Conservation (phyloP, 2,329 filamentous ascomycete genomes). For the Neonectria ditissima region DNA sequence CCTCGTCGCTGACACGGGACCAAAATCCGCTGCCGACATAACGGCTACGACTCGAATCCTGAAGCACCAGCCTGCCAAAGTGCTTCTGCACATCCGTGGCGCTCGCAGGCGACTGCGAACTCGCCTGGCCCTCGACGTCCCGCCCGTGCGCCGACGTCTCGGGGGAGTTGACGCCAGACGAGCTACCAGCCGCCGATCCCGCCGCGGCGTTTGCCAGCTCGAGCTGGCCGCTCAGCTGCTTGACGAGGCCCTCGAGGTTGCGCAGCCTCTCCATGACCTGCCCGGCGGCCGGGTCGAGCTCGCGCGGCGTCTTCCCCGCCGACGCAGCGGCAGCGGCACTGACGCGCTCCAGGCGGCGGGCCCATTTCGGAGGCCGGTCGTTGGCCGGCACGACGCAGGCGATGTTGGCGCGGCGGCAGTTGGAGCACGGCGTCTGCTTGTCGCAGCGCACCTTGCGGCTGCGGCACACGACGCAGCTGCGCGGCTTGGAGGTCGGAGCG, state of each 20-base stretch:
- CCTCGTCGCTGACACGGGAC: slow-evolving; percentile 68
- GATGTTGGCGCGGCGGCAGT: slow-evolving; percentile 65
- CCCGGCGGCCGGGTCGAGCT: slow-evolving; percentile 43
- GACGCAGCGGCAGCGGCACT: slow-evolving; percentile 50
- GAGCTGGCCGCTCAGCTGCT: slow-evolving; percentile 60
- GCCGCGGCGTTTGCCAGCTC: slow-evolving; percentile 52
- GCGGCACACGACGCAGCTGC: slow-evolving; percentile 65
- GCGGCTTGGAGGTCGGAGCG: slow-evolving; percentile 47
- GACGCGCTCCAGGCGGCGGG: slow-evolving; percentile 61
- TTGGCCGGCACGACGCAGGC: slow-evolving; percentile 62
- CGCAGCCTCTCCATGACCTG: slow-evolving; percentile 63
- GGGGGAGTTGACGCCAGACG: slow-evolving; percentile 47
- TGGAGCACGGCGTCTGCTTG: slow-evolving; percentile 67
- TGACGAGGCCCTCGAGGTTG: slow-evolving; percentile 63
- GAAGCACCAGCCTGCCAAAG: slow-evolving; percentile 61
- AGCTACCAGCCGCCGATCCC: slow-evolving; percentile 39
- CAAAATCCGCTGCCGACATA: slow-evolving; percentile 67
- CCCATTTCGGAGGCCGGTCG: slow-evolving; percentile 66
- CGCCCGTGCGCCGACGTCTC: slow-evolving; percentile 41
- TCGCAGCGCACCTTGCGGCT: slow-evolving; percentile 69
- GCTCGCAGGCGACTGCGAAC: slow-evolving; percentile 5
- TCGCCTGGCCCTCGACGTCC: slow-evolving; percentile 25
- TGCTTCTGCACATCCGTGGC: slow-evolving; percentile 50
- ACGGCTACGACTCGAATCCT: slow-evolving; percentile 56
- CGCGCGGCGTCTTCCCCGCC: slow-evolving; percentile 37